A percentile compares a stretch with the other conserved stretches of the same genome.
Evolutionary conservation across 306 rosid species (phyloP).

Genomic region (Macrotyloma uniflorum): DNA sequence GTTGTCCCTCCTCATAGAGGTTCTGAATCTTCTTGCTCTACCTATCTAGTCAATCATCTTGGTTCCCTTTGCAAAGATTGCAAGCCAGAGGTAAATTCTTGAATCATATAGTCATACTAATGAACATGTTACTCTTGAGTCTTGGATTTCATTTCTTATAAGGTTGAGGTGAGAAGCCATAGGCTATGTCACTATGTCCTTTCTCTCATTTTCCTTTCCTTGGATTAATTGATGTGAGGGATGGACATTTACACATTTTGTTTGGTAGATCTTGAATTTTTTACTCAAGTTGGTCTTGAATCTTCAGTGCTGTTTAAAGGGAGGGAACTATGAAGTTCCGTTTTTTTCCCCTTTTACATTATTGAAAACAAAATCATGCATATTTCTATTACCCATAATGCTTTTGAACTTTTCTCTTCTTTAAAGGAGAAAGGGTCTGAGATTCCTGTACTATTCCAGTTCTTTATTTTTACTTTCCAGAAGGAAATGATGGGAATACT

Average conservation of each 20-base stretch:
- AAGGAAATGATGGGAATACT: slow-evolving; percentile 17
- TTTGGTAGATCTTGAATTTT: slow-evolving; percentile 47
- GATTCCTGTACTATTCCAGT: slow-evolving; percentile 33
- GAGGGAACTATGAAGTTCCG: neutral
- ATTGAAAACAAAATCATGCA: neutral
- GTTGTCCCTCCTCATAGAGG: slow-evolving; percentile 48
- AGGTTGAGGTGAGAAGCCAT: neutral
- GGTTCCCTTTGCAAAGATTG: slow-evolving; percentile 80
- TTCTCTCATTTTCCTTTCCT: neutral
- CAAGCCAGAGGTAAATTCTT: slow-evolving; percentile 66
- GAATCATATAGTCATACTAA: neutral
- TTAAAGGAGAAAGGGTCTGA: slow-evolving; percentile 49
- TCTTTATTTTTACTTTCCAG: slow-evolving; percentile 42
- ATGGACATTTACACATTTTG: neutral
- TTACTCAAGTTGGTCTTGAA: slow-evolving; percentile 5
- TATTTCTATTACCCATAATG: neutral
- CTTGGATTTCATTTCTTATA: neutral
- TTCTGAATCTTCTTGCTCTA: slow-evolving; percentile 56
- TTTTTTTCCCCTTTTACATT: neutral
- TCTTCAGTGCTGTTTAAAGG: neutral
- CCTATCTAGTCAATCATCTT: slow-evolving; percentile 68
- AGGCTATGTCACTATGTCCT: neutral
- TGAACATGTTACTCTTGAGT: neutral
- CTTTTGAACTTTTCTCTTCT: slow-evolving; percentile 38
- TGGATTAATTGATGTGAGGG: neutral